A percentile compares a stretch with the other conserved stretches of the same genome.
Conservation (phyloP, 345 rosid species). For the Diplotaxis tenuifolia region DNA sequence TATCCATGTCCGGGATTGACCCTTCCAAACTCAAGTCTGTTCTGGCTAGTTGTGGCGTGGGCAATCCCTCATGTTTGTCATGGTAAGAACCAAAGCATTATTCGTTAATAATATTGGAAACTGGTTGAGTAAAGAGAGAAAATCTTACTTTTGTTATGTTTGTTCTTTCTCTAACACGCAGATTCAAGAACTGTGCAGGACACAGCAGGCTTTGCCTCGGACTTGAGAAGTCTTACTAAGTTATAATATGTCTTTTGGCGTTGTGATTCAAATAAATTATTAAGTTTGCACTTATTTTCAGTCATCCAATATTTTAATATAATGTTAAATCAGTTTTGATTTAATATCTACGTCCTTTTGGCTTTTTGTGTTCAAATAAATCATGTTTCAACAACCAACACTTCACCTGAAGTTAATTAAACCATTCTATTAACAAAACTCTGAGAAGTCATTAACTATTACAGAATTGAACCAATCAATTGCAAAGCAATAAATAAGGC, state of each 20-base stretch:
- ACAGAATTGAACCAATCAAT: too few species aligned
- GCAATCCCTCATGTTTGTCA: neutral
- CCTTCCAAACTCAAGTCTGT: conserved; percentile 43
- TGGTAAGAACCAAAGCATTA: neutral
- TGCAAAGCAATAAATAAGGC: too few species aligned
- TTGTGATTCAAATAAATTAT: neutral
- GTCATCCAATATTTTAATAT: neutral
- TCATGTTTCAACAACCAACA: too few species aligned
- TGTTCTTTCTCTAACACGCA: conserved; percentile 2
- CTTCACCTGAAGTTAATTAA: too few species aligned
- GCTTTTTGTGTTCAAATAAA: neutral
- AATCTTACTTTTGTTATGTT: conserved; percentile 4
- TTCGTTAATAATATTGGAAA: neutral
- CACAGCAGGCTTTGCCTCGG: neutral
- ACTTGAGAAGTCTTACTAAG: neutral
- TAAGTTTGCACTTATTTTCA: neutral
- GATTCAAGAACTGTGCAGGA: conserved; percentile 20
- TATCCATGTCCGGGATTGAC: conserved; percentile 22
- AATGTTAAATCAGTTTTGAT: neutral
- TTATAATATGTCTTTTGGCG: neutral
- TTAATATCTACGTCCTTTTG: neutral
- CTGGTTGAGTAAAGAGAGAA: neutral
- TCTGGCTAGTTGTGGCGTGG: conserved; percentile 36
- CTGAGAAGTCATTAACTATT: too few species aligned
- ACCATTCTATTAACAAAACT: too few species aligned